phyloP scores from a whole-genome alignment of 108 stramenopile genomes.

The Stephanodiscus minutulus region DNA sequence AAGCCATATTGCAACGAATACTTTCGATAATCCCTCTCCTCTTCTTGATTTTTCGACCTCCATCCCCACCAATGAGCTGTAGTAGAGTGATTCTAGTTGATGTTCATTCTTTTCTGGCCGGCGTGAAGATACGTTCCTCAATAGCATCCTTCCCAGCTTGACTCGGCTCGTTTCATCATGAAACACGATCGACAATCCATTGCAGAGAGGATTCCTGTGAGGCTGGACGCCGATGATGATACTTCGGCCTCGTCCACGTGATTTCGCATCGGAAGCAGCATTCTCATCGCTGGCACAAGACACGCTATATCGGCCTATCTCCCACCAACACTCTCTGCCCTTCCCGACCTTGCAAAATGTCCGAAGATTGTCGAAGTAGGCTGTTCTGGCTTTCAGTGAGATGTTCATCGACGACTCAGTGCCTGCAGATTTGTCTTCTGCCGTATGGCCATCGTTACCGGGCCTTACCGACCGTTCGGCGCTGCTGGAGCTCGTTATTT shows the following conservation, averaged over 20 bases:
- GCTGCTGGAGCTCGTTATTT: not conserved
- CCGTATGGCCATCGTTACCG: not conserved
- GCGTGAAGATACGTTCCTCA: constrained; percentile 35
- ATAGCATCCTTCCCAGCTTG: constrained; percentile 44
- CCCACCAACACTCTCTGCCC: constrained; percentile 52
- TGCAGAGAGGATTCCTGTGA: constrained; percentile 45
- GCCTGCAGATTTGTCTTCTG: not conserved
- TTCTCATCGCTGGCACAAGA: constrained; percentile 3
- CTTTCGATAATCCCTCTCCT: constrained; percentile 47
- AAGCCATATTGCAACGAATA: constrained; percentile 50
- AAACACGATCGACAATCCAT: constrained; percentile 50
- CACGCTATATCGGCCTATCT: constrained; percentile 34
- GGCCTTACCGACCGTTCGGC: not conserved
- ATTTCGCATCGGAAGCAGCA: not conserved
- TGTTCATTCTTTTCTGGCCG: not conserved
- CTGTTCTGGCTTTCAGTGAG: not conserved
- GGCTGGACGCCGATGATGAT: constrained; percentile 49
- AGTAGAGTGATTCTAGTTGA: constrained; percentile 4
- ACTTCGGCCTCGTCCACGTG: not conserved
- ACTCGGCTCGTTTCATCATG: constrained; percentile 19
- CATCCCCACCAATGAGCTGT: constrained; percentile 52
- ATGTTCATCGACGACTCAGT: not conserved
- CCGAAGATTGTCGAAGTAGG: constrained; percentile 38
- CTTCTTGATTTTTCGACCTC: constrained; percentile 30
- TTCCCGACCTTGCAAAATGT: constrained; percentile 42